Percentiles rank a stretch among this genome's conserved stretches.
Conservation (phyloP, 106 monocot genomes). For the Ottelia alismoides region DNA sequence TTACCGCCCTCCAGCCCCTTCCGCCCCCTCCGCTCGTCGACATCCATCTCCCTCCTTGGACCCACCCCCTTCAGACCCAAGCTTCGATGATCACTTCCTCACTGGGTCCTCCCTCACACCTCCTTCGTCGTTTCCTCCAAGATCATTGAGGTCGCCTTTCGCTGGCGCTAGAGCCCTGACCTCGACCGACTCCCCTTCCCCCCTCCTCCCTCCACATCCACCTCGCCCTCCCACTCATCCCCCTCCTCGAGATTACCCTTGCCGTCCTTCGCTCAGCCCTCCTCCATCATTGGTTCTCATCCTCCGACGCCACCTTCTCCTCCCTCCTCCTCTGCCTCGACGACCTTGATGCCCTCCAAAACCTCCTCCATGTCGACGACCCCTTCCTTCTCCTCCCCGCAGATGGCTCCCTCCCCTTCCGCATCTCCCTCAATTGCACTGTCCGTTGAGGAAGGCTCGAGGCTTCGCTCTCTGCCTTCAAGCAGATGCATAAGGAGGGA, state of each 20-base stretch:
- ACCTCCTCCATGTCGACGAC: too few relatives aligned
- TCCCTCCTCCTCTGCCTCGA: constrained; percentile 35
- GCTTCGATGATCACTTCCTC: constrained; percentile 25
- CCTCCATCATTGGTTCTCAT: constrained; percentile 44
- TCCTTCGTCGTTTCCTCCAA: constrained; percentile 18
- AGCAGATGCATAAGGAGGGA: too few relatives aligned
- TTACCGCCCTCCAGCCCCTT: too few relatives aligned
- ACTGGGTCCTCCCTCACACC: constrained; percentile 18
- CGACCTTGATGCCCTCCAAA: constrained; percentile 19
- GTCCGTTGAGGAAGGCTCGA: constrained; percentile 38
- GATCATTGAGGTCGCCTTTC: constrained; percentile 22
- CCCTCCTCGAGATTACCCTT: constrained; percentile 33
- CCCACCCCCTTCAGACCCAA: constrained; percentile 39
- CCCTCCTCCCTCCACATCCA: constrained; percentile 21
- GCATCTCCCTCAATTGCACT: constrained; percentile 30
- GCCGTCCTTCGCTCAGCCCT: constrained; percentile 74
- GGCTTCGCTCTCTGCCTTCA: constrained; percentile 27
- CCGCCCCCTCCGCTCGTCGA: constrained; percentile 45
- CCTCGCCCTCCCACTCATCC: constrained; percentile 4
- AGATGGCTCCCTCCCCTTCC: constrained; percentile 12
- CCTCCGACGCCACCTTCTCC: constrained; percentile 31
- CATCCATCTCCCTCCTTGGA: constrained; percentile 31
- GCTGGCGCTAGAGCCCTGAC: constrained; percentile 49
- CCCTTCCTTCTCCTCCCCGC: constrained; percentile 40
- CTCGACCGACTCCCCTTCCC: constrained; percentile 33